Conservation (phyloP, 495 filamentous ascomycete genomes). For the Talaromyces liani region DNA sequence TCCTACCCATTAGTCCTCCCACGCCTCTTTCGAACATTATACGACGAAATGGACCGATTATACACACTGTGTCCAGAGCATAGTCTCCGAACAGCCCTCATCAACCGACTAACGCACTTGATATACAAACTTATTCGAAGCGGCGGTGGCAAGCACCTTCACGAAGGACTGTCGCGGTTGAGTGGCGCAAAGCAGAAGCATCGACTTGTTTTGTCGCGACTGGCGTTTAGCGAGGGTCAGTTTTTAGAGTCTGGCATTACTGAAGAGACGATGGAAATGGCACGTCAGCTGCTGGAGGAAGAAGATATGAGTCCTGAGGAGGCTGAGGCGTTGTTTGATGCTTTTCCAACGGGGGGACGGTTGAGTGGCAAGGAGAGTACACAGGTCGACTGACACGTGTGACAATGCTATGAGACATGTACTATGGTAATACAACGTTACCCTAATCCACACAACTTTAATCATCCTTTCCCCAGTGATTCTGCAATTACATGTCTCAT, state of each 20-base stretch:
- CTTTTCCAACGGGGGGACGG: slow-evolving; percentile 32
- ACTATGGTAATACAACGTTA: no score
- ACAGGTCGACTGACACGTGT: slow-evolving; percentile 14
- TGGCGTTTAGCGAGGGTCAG: slow-evolving; percentile 59
- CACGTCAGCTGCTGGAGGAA: slow-evolving; percentile 56
- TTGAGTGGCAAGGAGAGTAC: slow-evolving; percentile 17
- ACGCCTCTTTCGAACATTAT: slow-evolving; percentile 54
- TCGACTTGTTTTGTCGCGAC: slow-evolving; percentile 53
- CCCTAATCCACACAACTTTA: no score
- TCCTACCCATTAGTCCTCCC: slow-evolving; percentile 48
- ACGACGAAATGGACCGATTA: slow-evolving; percentile 53
- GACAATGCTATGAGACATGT: no score
- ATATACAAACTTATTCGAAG: slow-evolving; percentile 50
- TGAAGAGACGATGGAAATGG: slow-evolving; percentile 58
- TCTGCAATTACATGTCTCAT: no score
- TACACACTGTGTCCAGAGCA: slow-evolving; percentile 40
- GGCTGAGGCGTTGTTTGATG: slow-evolving; percentile 54
- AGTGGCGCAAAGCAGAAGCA: slow-evolving; percentile 59
- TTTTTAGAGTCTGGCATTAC: slow-evolving; percentile 59
- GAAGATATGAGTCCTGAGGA: slow-evolving; percentile 59
- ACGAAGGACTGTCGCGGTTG: slow-evolving; percentile 47
- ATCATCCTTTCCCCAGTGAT: no score
- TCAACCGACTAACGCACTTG: slow-evolving; percentile 56
- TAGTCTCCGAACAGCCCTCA: slow-evolving; percentile 32
- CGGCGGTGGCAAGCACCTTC: slow-evolving; percentile 42